phyloP scores from a whole-genome alignment of 2,329 filamentous ascomycete species.

The Colletotrichum sp. region DNA sequence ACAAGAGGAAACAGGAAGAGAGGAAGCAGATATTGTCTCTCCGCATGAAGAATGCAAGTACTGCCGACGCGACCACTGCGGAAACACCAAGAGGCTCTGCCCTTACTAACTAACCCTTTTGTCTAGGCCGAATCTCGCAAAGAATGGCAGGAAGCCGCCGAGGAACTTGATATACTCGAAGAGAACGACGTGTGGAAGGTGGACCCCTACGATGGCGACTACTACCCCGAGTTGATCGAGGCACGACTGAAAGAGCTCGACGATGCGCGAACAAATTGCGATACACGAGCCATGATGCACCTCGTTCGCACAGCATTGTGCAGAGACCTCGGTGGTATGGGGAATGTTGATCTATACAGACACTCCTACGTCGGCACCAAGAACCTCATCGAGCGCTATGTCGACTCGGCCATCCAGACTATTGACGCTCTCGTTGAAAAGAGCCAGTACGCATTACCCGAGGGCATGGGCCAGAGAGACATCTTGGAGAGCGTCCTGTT shows the following conservation, averaged over 20 bases:
- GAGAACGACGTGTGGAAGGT: slow-evolving; percentile 84
- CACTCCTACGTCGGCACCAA: slow-evolving; percentile 90
- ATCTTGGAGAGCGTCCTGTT: slow-evolving; percentile 73
- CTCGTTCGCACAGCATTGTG: slow-evolving; percentile 81
- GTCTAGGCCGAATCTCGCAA: slow-evolving; percentile 68
- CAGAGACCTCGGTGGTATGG: slow-evolving; percentile 85
- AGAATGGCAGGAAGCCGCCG: slow-evolving; percentile 79
- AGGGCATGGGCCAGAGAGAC: slow-evolving; percentile 62
- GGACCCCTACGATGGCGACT: slow-evolving; percentile 66
- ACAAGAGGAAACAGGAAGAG: slow-evolving; percentile 55
- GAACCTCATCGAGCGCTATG: slow-evolving; percentile 84
- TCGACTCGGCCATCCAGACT: slow-evolving; percentile 77
- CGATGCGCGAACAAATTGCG: slow-evolving; percentile 72
- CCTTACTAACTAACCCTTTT: not conserved
- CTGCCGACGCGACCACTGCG: not conserved
- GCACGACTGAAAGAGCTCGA: slow-evolving; percentile 76
- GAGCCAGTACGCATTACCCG: slow-evolving; percentile 50
- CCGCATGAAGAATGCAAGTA: slow-evolving; percentile 69
- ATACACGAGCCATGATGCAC: slow-evolving; percentile 79
- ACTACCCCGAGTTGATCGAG: slow-evolving; percentile 73
- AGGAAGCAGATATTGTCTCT: slow-evolving; percentile 67
- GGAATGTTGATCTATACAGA: slow-evolving; percentile 80
- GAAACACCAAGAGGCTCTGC: not conserved
- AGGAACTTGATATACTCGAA: slow-evolving; percentile 79
- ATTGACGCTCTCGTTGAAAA: slow-evolving; percentile 74